Evolutionary conservation across 495 filamentous ascomycete genomes (phyloP), one percentile per base, ranked within the genome.

Genomic region (Sordaria brevicollis): DNA sequence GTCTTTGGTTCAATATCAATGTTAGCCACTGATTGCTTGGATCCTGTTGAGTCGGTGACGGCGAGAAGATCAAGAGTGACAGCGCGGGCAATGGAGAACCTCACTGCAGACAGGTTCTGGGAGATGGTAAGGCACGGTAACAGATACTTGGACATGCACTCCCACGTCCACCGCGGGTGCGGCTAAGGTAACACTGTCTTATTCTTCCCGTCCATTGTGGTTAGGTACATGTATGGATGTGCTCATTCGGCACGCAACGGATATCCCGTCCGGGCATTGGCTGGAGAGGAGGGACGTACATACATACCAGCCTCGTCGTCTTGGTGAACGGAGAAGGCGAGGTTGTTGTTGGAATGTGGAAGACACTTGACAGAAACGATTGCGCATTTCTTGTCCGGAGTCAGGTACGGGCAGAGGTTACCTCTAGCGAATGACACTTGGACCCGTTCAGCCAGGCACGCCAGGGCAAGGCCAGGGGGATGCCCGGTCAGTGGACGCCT

Each of bases 331-430:
- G 74, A 72, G 68, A 79, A 79, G 54, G 34, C 73, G 21, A 74
- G 68, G 33, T 75, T 74, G 65, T 75, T 73, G 69, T 71, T 74
- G 71, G 77, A 76, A 76, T 76, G 71, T 62, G 76, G 70, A 66
- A 78, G 76, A 71, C 72, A 65, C 71, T 79, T 81, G 57, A 78
- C 65, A 38, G 81, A 71, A n/a, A 66, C 76, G 76, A 75, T 78
- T 82, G 76, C 79, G 75, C 81, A 82, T 82, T 74, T 79, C 78
- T 79, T 68, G 65, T 35, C 15, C 17, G 31, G n/a, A 39, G 31
- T 66, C 33, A 66, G 65, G 31, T 62, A 62, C 25, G 21, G 25
- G 49, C 49, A 57, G 25, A 57, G 49, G 41, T 49, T 49, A 36
- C 35, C 7, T 9, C 35, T 36, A 57, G 49, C 49, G 49, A 25